Evolutionary conservation across 345 rosid species (phyloP).

Genomic region (Garcia nutans): DNA sequence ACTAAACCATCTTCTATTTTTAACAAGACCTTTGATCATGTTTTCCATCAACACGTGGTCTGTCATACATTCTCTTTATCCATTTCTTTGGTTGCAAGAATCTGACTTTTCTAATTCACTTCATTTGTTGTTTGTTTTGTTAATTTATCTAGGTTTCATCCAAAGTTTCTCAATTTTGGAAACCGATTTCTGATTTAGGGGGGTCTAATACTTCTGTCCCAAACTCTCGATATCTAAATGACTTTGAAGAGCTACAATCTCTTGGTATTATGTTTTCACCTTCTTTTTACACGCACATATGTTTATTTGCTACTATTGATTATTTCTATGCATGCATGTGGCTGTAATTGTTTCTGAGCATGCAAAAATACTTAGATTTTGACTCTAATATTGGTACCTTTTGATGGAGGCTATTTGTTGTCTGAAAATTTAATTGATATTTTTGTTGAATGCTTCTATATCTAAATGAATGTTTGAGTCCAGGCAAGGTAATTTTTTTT

Average conservation of each 20-base stretch:
- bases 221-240: slow-evolving; percentile 86
- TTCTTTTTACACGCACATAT: background rate
- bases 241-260: slow-evolving; percentile 89
- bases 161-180: slow-evolving; percentile 83
- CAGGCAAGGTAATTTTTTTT: background rate
- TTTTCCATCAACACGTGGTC: slow-evolving; percentile 70
- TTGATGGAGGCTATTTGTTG: background rate
- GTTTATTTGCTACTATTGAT: background rate
- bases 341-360: no score
- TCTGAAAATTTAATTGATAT: background rate
- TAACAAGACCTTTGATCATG: slow-evolving; percentile 62
- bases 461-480: background rate
- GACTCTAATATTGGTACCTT: background rate
- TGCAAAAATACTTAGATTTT: background rate
- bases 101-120: slow-evolving; percentile 16
- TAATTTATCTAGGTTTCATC: slow-evolving; percentile 55
- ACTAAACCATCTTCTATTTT: slow-evolving; percentile 64
- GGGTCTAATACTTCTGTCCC: slow-evolving; percentile 50
- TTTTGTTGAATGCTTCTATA: background rate
- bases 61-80: slow-evolving; percentile 21
- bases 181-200: slow-evolving; percentile 55
- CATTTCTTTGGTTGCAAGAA: slow-evolving; percentile 7
- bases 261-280: slow-evolving; percentile 53
- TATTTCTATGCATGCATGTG: background rate
- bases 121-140: slow-evolving; percentile 12